phyloP scores from a whole-genome alignment of 768 basidiomycete genomes.

The Lactifluus hygrophoroides region DNA sequence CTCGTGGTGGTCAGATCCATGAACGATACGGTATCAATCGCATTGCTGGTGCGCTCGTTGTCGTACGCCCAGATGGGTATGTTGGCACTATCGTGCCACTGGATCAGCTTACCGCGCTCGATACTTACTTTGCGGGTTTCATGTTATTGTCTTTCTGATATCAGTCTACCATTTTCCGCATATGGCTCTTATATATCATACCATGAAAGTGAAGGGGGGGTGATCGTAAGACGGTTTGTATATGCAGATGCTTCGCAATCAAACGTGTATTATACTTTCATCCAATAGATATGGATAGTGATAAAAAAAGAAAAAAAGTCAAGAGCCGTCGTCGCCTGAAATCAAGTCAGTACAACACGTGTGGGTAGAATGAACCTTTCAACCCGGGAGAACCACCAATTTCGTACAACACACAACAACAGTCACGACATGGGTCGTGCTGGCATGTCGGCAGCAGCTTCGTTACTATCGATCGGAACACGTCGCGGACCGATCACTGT shows the following conservation, averaged over 20 bases:
- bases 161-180: background rate
- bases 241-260: background rate
- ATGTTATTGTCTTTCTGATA: slow-evolving; percentile 24
- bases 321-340: background rate
- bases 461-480: slow-evolving; percentile 58
- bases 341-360: slow-evolving; percentile 12
- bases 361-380: background rate
- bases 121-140: slow-evolving; percentile 43
- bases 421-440: slow-evolving; percentile 39
- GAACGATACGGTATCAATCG: slow-evolving; percentile 42
- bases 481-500: slow-evolving; percentile 58
- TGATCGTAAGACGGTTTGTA: background rate
- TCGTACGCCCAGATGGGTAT: slow-evolving; percentile 61
- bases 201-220: too few relatives aligned
- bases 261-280: background rate
- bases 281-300: too few relatives aligned
- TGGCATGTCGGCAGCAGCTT: slow-evolving; percentile 44
- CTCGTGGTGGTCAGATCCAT: slow-evolving; percentile 48
- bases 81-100: slow-evolving; percentile 50
- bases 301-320: background rate
- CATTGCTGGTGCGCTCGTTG: slow-evolving; percentile 38
- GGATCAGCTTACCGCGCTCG: slow-evolving; percentile 31
- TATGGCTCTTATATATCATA: too few relatives aligned
- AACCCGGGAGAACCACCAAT: background rate
- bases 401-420: background rate